Evolutionary conservation across 2,329 filamentous ascomycete species (phyloP).

Genomic region (Aspergillus piperis): DNA sequence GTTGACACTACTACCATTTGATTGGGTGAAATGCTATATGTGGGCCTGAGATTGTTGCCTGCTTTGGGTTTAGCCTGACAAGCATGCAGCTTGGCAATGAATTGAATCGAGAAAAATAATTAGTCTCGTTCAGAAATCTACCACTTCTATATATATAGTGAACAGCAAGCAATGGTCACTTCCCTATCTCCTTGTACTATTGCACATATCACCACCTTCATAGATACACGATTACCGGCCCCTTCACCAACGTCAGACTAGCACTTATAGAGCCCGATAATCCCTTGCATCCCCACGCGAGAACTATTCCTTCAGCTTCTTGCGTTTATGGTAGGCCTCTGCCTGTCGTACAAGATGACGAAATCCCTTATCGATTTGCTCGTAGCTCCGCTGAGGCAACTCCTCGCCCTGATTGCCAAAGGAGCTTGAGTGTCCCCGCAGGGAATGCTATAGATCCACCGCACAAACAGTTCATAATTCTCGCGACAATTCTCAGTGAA

Average conservation of each 20-base stretch:
- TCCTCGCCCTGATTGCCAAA: neutral
- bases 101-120: neutral
- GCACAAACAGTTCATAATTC: neutral
- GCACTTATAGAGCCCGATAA: no score
- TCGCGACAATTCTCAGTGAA: neutral
- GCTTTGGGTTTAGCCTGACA: neutral
- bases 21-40: neutral
- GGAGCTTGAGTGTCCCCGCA: neutral
- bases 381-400: neutral
- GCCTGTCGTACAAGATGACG: no score
- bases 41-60: neutral
- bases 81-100: neutral
- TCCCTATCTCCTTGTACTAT: no score
- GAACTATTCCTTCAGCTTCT: no score
- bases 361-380: no score
- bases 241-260: no score
- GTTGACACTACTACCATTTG: accelerated
- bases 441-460: neutral
- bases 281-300: no score
- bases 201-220: accelerated
- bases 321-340: no score
- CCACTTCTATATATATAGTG: no score
- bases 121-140: no score
- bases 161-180: no score
- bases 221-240: no score